These are phyloP conservation scores for Auriculariales sp. DNA, from an alignment of 768 basidiomycete species.

Conservation along the genomic window DNA sequence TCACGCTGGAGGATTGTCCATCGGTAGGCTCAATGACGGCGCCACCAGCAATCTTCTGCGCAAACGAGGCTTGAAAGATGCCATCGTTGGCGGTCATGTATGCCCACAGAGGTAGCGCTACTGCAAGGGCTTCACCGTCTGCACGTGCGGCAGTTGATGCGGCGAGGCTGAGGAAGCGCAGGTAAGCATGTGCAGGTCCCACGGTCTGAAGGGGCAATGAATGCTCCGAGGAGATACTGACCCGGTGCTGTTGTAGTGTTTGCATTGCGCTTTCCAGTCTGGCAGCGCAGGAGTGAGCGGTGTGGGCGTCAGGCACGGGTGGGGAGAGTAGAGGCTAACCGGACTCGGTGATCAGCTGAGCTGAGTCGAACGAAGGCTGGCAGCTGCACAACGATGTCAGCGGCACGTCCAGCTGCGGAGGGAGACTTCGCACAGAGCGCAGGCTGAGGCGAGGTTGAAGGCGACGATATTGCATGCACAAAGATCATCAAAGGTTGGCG, in stretches of 20 bases:
- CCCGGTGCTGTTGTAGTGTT: not conserved
- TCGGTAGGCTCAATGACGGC: not conserved
- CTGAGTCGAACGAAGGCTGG: not conserved
- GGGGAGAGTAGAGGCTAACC: not conserved
- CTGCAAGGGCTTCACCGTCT: too few relatives aligned
- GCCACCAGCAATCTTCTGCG: not conserved
- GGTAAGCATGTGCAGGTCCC: not conserved
- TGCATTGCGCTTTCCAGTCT: not conserved
- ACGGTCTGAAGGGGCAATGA: not conserved
- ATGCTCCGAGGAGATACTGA: not conserved
- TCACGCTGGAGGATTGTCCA: not conserved
- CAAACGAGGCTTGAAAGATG: not conserved
- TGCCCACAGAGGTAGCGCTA: not conserved
- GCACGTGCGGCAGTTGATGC: too few relatives aligned
- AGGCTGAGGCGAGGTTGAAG: constrained; percentile 1
- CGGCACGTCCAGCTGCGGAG: not conserved
- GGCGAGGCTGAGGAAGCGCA: too few relatives aligned
- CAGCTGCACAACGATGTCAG: not conserved
- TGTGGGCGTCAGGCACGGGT: not conserved
- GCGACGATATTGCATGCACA: not conserved
- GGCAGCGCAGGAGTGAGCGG: not conserved
- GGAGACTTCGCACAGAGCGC: not conserved
- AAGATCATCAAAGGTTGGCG: not conserved
- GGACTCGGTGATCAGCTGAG: not conserved
- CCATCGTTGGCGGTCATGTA: not conserved